phyloP scores from a whole-genome alignment of 106 monocot genomes.

The Acorus gramineus region DNA sequence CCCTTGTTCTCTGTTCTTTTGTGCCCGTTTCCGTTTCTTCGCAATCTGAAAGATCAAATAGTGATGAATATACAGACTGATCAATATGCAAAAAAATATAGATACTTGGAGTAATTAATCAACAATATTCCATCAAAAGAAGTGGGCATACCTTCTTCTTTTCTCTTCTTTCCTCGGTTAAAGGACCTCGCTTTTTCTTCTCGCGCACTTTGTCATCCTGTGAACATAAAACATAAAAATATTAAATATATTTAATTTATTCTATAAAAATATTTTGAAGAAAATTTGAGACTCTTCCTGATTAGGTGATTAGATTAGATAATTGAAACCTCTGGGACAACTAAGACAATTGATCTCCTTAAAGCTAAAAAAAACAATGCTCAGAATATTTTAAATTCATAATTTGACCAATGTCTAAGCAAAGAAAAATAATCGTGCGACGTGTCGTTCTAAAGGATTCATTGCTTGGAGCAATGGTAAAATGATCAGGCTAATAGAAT shows the following conservation, averaged over 20 bases:
- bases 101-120: not conserved
- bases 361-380: too few relatives aligned
- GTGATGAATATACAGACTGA: not conserved
- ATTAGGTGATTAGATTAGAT: too few relatives aligned
- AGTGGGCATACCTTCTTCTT: slow-evolving; percentile 44
- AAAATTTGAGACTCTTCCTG: too few relatives aligned
- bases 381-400: too few relatives aligned
- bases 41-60: slow-evolving; percentile 39
- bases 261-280: not conserved
- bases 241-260: not conserved
- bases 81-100: not conserved
- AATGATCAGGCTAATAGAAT: too few relatives aligned
- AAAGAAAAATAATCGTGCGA: too few relatives aligned
- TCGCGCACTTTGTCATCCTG: slow-evolving; percentile 28
- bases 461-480: too few relatives aligned
- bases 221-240: not conserved
- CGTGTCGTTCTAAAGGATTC: too few relatives aligned
- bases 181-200: slow-evolving; percentile 35
- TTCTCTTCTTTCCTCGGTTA: slow-evolving; percentile 57
- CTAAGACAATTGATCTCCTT: too few relatives aligned
- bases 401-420: too few relatives aligned
- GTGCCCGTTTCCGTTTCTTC: slow-evolving; percentile 76
- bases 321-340: too few relatives aligned
- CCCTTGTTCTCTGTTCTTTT: slow-evolving; percentile 61
- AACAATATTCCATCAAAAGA: not conserved